Evolutionary conservation across 805 yeast genomes (phyloP).

Genomic region (Metschnikowia proteae): DNA sequence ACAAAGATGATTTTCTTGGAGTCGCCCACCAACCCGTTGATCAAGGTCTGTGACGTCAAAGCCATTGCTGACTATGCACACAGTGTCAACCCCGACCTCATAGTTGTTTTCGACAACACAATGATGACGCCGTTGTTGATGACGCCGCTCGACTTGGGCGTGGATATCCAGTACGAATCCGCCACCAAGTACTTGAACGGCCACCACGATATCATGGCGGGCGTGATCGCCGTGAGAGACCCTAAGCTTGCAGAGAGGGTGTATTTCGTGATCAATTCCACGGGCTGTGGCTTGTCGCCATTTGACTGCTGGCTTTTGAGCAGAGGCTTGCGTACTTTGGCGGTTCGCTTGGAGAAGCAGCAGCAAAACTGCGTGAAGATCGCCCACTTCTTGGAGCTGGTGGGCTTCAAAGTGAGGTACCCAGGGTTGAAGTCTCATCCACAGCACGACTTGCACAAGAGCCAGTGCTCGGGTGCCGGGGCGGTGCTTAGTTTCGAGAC

Average conservation of each 20-base stretch:
- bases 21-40: constrained; percentile 90
- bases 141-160: constrained; percentile 82
- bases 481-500: constrained; percentile 90
- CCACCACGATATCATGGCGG: constrained; percentile 97
- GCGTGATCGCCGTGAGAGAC: constrained; percentile 71
- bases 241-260: constrained; percentile 62
- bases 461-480: constrained; percentile 80
- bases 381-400: constrained; percentile 65
- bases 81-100: constrained; percentile 56
- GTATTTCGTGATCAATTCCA: constrained; percentile 77
- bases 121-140: constrained; percentile 92
- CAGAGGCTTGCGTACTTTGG: constrained; percentile 85
- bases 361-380: constrained; percentile 74
- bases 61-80: constrained; percentile 66
- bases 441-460: constrained; percentile 71
- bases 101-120: constrained; percentile 88
- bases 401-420: constrained; percentile 76
- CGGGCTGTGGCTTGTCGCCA: constrained; percentile 90
- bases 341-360: constrained; percentile 83
- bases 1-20: constrained; percentile 84
- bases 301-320: constrained; percentile 88
- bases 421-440: constrained; percentile 85
- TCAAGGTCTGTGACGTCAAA: constrained; percentile 79
- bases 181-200: constrained; percentile 93
- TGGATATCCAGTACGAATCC: constrained; percentile 88